Conservation (phyloP, 331 rosid species). For the Malus hybrid region DNA sequence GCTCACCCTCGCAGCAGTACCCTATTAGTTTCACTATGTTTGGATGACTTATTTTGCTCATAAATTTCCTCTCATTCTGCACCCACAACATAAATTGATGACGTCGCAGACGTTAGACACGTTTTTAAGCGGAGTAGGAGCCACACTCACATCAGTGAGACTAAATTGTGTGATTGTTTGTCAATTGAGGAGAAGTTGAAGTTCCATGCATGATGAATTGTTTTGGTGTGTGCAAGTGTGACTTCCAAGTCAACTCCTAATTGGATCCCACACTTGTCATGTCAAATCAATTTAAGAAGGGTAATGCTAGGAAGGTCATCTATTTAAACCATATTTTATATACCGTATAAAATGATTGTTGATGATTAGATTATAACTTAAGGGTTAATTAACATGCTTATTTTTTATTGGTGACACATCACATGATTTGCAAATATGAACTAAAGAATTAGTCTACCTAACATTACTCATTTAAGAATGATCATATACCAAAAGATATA, state of each 20-base stretch:
- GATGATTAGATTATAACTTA: no score
- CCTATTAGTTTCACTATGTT: conserved; percentile 44
- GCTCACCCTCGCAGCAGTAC: conserved; percentile 26
- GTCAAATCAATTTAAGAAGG: no score
- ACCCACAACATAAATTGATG: neutral
- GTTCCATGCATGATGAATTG: neutral
- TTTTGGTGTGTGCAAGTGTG: neutral
- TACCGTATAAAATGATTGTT: no score
- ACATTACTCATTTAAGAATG: neutral
- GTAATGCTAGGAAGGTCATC: no score
- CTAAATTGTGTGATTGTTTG: neutral
- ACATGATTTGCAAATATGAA: no score
- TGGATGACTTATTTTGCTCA: conserved; percentile 33
- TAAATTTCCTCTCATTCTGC: conserved; percentile 32
- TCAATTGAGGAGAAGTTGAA: neutral
- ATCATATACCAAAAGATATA: neutral
- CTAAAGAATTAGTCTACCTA: no score
- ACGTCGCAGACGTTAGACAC: neutral
- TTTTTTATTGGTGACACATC: no score
- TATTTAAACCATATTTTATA: no score
- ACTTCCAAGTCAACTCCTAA: neutral
- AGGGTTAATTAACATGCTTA: no score
- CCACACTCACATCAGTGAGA: neutral
- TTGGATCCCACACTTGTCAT: neutral
- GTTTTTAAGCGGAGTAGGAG: neutral